phyloP scores from a whole-genome alignment of 169 alveolate genomes.

The Babesia ovis region DNA sequence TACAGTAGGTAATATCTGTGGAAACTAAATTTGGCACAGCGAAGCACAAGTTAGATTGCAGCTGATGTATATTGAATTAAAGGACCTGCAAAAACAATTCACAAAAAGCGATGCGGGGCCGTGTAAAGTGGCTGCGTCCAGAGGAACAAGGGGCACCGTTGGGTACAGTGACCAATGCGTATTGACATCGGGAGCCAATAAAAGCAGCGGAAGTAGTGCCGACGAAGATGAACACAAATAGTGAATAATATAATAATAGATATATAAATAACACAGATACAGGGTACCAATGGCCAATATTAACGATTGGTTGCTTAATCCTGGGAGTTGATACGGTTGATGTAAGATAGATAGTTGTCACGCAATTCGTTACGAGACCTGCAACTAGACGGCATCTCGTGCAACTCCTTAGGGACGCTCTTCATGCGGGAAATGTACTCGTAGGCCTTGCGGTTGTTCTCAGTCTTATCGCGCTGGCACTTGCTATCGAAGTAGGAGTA shows the following conservation, averaged over 20 bases:
- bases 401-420: slow-evolving; percentile 56
- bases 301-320: too few relatives aligned
- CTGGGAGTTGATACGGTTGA: too few relatives aligned
- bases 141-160: neutral
- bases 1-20: slow-evolving; percentile 17
- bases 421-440: slow-evolving; percentile 40
- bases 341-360: neutral
- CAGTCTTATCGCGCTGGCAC: slow-evolving; percentile 28
- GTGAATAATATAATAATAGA: too few relatives aligned
- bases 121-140: slow-evolving; percentile 26
- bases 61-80: slow-evolving; percentile 27
- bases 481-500: slow-evolving; percentile 50
- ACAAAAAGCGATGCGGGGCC: slow-evolving; percentile 8
- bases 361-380: slow-evolving; percentile 30
- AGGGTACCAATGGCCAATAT: too few relatives aligned
- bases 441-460: slow-evolving; percentile 23
- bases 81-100: slow-evolving; percentile 17
- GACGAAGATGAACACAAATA: too few relatives aligned
- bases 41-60: slow-evolving; percentile 51
- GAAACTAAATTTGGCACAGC: slow-evolving; percentile 2
- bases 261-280: too few relatives aligned
- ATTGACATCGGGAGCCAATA: neutral
- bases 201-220: too few relatives aligned
- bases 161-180: neutral
- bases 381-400: slow-evolving; percentile 63